Evolutionary conservation across 148 eudicot species (phyloP).

Genomic region (Rhododendron henanense): DNA sequence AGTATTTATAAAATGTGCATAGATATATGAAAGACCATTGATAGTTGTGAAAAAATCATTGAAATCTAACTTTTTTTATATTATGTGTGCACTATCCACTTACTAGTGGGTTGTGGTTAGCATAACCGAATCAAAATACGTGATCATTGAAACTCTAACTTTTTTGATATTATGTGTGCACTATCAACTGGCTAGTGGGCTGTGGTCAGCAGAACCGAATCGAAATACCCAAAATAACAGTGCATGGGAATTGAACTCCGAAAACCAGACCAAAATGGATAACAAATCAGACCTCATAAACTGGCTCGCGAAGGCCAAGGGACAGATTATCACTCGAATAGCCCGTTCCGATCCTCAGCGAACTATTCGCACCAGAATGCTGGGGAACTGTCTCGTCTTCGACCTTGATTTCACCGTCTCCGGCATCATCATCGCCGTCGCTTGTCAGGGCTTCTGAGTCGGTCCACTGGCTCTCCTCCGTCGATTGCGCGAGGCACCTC

Average conservation of each 20-base stretch:
- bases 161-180: not conserved
- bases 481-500: slow-evolving; percentile 38
- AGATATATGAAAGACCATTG: no score
- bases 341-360: not conserved
- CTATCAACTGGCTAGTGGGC: not conserved
- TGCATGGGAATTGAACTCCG: not conserved
- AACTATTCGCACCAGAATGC: slow-evolving; percentile 7
- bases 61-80: no score
- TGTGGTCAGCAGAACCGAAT: no score
- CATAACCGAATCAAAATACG: no score
- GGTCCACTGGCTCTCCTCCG: slow-evolving; percentile 38
- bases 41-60: not conserved
- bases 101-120: no score
- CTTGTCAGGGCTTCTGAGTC: slow-evolving; percentile 25
- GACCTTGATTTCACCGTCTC: slow-evolving; percentile 12
- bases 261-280: not conserved
- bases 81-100: not conserved
- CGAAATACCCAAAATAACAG: not conserved
- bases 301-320: slow-evolving; percentile 84
- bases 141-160: no score
- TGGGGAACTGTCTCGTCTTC: not conserved
- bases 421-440: slow-evolving; percentile 20
- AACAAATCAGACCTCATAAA: slow-evolving; percentile 59
- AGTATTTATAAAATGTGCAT: no score
- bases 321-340: slow-evolving; percentile 43